Conservation (phyloP, 164 flowering plant species). For the Buxus sempervirens region DNA sequence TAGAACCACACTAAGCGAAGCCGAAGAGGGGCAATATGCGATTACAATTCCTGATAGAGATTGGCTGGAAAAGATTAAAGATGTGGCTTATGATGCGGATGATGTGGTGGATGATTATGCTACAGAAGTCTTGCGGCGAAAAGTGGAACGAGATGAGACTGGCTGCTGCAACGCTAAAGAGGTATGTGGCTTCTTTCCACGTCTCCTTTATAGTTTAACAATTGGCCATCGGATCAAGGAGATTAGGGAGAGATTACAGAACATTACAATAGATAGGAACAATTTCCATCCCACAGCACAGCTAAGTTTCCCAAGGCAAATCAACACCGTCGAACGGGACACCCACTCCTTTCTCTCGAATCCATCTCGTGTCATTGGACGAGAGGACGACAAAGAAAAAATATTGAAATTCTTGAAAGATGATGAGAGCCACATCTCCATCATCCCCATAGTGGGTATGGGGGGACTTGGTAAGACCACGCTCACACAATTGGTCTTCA, state of each 20-base stretch:
- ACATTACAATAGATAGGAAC: neutral
- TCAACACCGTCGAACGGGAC: neutral
- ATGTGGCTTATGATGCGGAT: slow-evolving; percentile 9
- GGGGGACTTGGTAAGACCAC: neutral
- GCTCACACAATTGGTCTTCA: neutral
- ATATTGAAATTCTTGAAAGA: no score
- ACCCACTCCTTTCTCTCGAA: neutral
- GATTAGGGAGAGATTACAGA: neutral
- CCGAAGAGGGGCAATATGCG: neutral
- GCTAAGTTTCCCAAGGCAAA: no score
- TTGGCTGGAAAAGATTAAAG: slow-evolving; percentile 10
- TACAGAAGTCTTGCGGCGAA: neutral
- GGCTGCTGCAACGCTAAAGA: neutral
- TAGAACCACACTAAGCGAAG: neutral
- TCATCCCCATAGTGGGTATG: neutral
- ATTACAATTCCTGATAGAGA: neutral
- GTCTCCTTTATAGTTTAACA: no score
- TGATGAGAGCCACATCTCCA: neutral
- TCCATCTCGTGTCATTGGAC: neutral
- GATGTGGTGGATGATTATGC: slow-evolving; percentile 6
- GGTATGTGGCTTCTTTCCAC: neutral
- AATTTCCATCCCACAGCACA: no score
- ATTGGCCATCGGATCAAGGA: no score
- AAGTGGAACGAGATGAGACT: no score
- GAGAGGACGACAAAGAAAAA: neutral